These are phyloP conservation scores for Alectoria sarmentosa DNA, from an alignment of 495 filamentous ascomycete genomes.

Conservation along the genomic window DNA sequence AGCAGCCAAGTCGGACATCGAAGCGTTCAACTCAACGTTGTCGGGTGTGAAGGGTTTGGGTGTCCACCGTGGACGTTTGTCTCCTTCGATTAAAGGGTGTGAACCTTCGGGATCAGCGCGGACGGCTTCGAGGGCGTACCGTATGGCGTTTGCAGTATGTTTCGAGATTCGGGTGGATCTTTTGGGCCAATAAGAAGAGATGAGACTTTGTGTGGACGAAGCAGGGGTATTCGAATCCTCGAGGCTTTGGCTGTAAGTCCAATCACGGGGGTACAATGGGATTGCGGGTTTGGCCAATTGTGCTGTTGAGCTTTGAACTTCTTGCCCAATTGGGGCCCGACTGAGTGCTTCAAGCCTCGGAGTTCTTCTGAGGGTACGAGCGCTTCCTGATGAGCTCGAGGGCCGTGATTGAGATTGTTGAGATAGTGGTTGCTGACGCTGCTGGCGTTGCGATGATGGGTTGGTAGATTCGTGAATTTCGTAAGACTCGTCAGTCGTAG, in stretches of 20 bases:
- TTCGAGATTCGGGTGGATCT: slow-evolving; percentile 53
- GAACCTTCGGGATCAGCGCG: slow-evolving; percentile 36
- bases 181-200: slow-evolving; percentile 44
- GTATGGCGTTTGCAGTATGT: slow-evolving; percentile 69
- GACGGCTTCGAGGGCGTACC: slow-evolving; percentile 84
- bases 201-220: slow-evolving; percentile 20
- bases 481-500: slow-evolving; percentile 52
- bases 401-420: slow-evolving; percentile 36
- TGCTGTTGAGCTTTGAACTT: neutral
- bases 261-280: slow-evolving; percentile 28
- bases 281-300: slow-evolving; percentile 30
- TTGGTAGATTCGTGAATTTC: slow-evolving; percentile 52
- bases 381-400: slow-evolving; percentile 45
- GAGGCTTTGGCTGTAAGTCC: slow-evolving; percentile 25
- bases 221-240: slow-evolving; percentile 30
- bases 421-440: slow-evolving; percentile 38
- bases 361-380: slow-evolving; percentile 44
- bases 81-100: slow-evolving; percentile 18
- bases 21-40: slow-evolving; percentile 81
- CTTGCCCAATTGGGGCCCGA: slow-evolving; percentile 22
- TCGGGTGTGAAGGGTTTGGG: slow-evolving; percentile 82
- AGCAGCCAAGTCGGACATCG: slow-evolving; percentile 79
- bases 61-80: slow-evolving; percentile 30
- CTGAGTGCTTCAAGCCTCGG: slow-evolving; percentile 37
- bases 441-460: slow-evolving; percentile 51